Percentiles rank a stretch among this genome's conserved stretches.
Evolutionary conservation across 1,284 basidiomycete species (phyloP).

Genomic region (Cryptococcus floricola): DNA sequence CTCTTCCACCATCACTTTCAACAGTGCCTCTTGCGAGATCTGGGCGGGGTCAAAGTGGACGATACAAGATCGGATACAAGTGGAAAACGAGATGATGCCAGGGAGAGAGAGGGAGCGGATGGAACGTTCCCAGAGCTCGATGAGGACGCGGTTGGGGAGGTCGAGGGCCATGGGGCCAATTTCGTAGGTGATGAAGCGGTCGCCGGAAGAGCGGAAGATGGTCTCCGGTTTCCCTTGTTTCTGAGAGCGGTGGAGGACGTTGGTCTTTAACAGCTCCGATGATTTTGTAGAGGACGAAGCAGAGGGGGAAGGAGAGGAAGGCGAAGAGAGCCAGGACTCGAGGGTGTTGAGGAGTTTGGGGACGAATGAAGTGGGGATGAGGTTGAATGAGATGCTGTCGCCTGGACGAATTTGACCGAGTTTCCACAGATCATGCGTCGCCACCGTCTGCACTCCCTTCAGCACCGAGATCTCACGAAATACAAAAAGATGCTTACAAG

Average conservation of each 20-base stretch:
- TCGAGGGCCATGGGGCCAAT: constrained; percentile 1
- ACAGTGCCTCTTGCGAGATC: background rate
- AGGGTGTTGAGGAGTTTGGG: background rate
- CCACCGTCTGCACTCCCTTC: background rate
- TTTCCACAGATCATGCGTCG: constrained; percentile 25
- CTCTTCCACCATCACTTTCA: background rate
- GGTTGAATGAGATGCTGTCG: constrained; percentile 29
- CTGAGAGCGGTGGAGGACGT: background rate
- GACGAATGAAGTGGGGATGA: background rate
- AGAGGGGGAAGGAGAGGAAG: background rate
- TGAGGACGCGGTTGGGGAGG: background rate
- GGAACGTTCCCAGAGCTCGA: background rate
- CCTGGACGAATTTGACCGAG: constrained; percentile 42
- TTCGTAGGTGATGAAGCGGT: background rate
- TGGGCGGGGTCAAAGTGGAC: constrained; percentile 1
- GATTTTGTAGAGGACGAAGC: background rate
- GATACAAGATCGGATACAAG: background rate
- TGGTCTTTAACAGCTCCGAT: background rate
- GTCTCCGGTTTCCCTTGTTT: background rate
- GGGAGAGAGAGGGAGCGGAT: background rate
- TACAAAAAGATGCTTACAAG: background rate
- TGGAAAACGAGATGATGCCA: background rate
- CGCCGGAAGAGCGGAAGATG: background rate
- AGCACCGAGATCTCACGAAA: background rate
- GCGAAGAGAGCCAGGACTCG: background rate